phyloP scores from a whole-genome alignment of 2,329 filamentous ascomycete species.

The Trichoderma sp. region DNA sequence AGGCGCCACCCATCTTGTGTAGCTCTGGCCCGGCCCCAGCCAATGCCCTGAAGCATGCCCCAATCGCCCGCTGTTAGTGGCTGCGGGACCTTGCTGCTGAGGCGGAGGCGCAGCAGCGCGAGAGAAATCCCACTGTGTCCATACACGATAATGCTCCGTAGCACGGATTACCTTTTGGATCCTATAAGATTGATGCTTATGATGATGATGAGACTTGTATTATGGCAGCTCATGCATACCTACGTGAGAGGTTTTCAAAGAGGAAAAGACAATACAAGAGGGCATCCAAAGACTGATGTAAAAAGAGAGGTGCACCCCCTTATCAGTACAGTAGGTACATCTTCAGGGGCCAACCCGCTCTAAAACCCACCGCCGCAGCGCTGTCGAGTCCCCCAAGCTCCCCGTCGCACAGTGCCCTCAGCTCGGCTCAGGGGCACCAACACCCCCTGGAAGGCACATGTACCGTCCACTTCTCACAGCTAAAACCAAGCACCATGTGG shows the following conservation, averaged over 20 bases:
- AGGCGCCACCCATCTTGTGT: background rate
- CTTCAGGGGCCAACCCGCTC: background rate
- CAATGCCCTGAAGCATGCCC: constrained; percentile 18
- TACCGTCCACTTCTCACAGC: background rate
- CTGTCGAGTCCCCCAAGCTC: background rate
- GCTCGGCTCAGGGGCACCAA: constrained; percentile 2
- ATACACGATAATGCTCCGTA: background rate
- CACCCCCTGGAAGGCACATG: background rate
- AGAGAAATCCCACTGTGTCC: background rate
- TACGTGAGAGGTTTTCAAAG: background rate
- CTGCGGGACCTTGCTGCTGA: constrained; percentile 6
- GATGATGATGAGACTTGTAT: background rate
- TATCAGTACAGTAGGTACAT: background rate
- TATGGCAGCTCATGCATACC: background rate
- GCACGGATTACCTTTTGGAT: too few relatives aligned
- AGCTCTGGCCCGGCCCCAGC: background rate
- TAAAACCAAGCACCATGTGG: background rate
- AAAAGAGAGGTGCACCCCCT: background rate
- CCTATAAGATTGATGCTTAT: background rate
- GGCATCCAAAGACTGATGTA: background rate
- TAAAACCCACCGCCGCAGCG: background rate
- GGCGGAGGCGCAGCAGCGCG: constrained; percentile 15
- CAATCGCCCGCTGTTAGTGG: constrained; percentile 17
- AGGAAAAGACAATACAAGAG: background rate
- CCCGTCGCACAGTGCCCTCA: background rate